A percentile compares a stretch with the other conserved stretches of the same genome.
Conservation (phyloP, 352 stramenopile species). For the Blastocystis sp. region DNA sequence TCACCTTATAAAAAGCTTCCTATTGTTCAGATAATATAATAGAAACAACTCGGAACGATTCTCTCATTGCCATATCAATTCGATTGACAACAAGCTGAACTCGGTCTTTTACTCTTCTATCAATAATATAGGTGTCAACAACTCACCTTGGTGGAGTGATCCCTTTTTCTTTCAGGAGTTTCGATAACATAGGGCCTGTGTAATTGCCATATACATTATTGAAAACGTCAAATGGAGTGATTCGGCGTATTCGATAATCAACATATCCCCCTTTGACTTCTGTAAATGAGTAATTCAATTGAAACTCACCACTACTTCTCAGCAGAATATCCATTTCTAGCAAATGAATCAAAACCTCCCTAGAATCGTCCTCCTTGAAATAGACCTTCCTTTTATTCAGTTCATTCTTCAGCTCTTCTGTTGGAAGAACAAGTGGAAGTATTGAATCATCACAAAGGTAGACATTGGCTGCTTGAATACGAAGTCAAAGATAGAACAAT, state of each 20-base stretch:
- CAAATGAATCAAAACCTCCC: neutral
- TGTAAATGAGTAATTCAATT: neutral
- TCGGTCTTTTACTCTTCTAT: neutral
- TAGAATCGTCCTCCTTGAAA: neutral
- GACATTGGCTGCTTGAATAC: neutral
- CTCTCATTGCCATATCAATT: neutral
- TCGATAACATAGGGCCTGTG: neutral
- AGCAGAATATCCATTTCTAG: slow-evolving; percentile 14
- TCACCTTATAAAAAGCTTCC: neutral
- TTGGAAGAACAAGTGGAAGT: neutral
- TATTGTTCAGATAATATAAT: neutral
- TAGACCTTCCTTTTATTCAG: neutral
- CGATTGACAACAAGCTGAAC: neutral
- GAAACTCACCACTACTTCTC: neutral
- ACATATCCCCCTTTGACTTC: neutral
- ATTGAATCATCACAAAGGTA: neutral
- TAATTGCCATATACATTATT: neutral
- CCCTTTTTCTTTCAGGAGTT: neutral
- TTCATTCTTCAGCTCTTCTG: neutral
- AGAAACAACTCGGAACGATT: neutral
- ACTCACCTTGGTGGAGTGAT: slow-evolving; percentile 1
- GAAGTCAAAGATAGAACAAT: too few species aligned
- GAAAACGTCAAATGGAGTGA: slow-evolving; percentile 1
- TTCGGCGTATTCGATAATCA: neutral
- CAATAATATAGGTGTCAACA: neutral